Base-by-base conservation (phyloP, 495 filamentous ascomycete species). In the Evernia prunastri region DNA sequence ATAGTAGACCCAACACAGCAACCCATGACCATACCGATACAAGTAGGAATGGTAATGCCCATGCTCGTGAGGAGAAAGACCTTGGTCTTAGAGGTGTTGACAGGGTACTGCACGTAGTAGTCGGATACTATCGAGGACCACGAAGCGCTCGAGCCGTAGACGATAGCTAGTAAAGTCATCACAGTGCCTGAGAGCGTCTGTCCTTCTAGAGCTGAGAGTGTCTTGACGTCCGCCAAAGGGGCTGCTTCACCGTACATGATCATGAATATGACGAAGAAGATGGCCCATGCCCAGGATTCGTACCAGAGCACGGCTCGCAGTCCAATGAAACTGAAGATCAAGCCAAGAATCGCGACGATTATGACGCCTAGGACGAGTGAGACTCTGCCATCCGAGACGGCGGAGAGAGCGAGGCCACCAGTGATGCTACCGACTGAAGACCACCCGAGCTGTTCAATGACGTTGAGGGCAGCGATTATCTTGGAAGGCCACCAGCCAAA, bases 51-150 rank as follows among this genome's bases (percentile, higher is more conserved):
- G 6, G 73, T 74, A 63, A 78, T 79, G 43, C 73, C 72, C 18
- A 76, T 66, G 0, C 71, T 73, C 1, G 73, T 76, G 61, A 72
- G 75, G 70, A 80, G 63, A 77, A 86, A 88, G 25, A 86, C 75
- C 65, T 81, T 84, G 56, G 75, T 68, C 57, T 77, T 76, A 25
- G 76, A 73, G 10, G 79, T 82, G 29, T 78, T 71, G 58, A 75
- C 77, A 0, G 84, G 84, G 66, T 86, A 86, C 45, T 86, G 78
- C 11, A 84, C 82, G 68, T 86, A 87, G 68, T 82, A 88, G 67
- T 87, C 86, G 0, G 79, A 78, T 0, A 80, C 83, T 51, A 86
- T 83, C 8, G 84, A 82, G 31, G 77, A 78, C 83, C 86, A 84
- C 40, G 79, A 83, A 2, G 79, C 80, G n/a, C 80, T 80, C 7